Percentiles rank a stretch among this genome's conserved stretches.
phyloP scores from a whole-genome alignment of 352 stramenopile genomes.

The Phytopythium vexans region DNA sequence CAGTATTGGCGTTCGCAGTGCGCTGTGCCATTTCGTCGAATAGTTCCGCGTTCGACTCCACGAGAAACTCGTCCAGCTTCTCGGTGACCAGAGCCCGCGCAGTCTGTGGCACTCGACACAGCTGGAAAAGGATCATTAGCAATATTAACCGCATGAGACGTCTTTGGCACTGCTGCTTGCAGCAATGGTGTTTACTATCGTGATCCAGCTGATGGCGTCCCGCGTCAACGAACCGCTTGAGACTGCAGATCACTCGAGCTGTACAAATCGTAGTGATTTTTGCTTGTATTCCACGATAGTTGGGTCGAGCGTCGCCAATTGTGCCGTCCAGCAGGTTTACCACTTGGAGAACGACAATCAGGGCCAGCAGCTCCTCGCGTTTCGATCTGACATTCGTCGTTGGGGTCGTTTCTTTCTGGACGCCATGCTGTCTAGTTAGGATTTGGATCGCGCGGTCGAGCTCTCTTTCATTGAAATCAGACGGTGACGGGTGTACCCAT shows the following conservation, averaged over 20 bases:
- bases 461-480: too few relatives aligned
- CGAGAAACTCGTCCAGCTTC: constrained; percentile 32
- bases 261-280: constrained; percentile 16
- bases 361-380: too few relatives aligned
- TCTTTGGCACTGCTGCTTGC: constrained; percentile 20
- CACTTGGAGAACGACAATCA: too few relatives aligned
- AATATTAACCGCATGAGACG: constrained; percentile 20
- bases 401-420: too few relatives aligned
- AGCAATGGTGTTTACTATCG: constrained; percentile 8
- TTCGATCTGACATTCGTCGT: too few relatives aligned
- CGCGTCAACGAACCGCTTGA: constrained; percentile 29
- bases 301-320: too few relatives aligned
- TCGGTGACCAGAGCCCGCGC: constrained; percentile 36
- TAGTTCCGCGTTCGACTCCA: background rate
- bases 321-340: too few relatives aligned
- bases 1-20: too few relatives aligned
- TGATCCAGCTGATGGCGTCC: constrained; percentile 1
- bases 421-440: too few relatives aligned
- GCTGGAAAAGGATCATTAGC: constrained; percentile 34
- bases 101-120: constrained; percentile 29
- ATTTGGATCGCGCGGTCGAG: too few relatives aligned
- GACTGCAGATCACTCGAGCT: constrained; percentile 30
- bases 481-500: too few relatives aligned
- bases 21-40: constrained; percentile 9
- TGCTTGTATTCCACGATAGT: too few relatives aligned